Percentiles rank a stretch among this genome's conserved stretches.
Conservation (phyloP, 2,329 filamentous ascomycete species). For the Penicillium psychrosexuale region DNA sequence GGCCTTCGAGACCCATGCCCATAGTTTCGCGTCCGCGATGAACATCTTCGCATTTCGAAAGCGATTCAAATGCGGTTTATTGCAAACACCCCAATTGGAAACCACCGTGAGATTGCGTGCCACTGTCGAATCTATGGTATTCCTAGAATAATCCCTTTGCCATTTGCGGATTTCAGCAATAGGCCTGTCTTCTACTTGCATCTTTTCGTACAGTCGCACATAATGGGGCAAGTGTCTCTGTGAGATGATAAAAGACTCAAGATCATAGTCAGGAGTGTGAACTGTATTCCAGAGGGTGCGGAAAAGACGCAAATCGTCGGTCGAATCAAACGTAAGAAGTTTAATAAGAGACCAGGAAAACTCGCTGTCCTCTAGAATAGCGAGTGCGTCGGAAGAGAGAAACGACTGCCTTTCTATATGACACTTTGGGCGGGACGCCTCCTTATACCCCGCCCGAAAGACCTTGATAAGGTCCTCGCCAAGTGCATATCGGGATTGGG, state of each 20-base stretch:
- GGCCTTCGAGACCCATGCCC: neutral
- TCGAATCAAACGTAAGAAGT: neutral
- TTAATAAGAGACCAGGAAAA: neutral
- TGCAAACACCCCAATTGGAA: neutral
- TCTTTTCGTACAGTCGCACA: neutral
- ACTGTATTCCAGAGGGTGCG: neutral
- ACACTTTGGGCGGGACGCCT: neutral
- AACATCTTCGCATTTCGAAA: neutral
- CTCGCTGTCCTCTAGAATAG: neutral
- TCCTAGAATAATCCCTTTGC: neutral
- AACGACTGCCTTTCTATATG: neutral
- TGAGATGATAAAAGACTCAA: neutral
- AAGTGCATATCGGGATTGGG: neutral
- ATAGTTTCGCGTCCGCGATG: neutral
- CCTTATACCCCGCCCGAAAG: neutral
- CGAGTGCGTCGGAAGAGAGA: neutral
- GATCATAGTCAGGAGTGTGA: neutral
- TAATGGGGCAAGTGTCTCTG: neutral
- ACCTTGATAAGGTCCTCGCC: neutral
- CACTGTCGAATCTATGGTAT: neutral
- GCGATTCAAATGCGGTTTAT: neutral
- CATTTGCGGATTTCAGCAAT: neutral
- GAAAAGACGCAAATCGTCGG: neutral
- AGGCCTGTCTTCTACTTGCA: neutral
- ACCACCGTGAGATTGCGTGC: neutral